phyloP scores from a whole-genome alignment of 2,329 filamentous ascomycete species.

The Seiridium cupressi region DNA sequence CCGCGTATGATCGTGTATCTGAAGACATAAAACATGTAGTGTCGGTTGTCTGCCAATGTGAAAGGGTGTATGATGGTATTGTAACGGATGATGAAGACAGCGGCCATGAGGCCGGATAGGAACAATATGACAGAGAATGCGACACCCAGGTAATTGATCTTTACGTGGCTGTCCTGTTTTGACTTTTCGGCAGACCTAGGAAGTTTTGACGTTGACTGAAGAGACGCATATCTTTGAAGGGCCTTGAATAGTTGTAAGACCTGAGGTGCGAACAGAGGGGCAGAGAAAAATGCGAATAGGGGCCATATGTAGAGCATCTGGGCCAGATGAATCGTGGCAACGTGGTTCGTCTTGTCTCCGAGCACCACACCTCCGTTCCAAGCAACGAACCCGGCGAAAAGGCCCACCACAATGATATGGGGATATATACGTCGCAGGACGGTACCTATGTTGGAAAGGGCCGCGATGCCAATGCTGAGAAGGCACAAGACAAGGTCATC shows the following conservation, averaged over 20 bases:
- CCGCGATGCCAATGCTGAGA: conserved; percentile 63
- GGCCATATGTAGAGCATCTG: conserved; percentile 97
- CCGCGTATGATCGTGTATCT: conserved; percentile 73
- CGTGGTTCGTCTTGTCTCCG: conserved; percentile 91
- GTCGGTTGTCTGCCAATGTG: conserved; percentile 91
- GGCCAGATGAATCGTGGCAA: conserved; percentile 81
- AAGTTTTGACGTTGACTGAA: not conserved
- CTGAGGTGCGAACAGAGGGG: conserved; percentile 66
- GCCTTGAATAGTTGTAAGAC: conserved; percentile 33
- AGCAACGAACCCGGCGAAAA: conserved; percentile 57
- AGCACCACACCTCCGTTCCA: conserved; percentile 94
- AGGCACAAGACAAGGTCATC: conserved; percentile 55
- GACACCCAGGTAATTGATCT: conserved; percentile 23
- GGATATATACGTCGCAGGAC: conserved; percentile 53
- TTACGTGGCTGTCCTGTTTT: conserved; percentile 7
- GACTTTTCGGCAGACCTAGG: not conserved
- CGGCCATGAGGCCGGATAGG: conserved; percentile 31
- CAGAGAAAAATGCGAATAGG: conserved; percentile 85
- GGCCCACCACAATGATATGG: conserved; percentile 57
- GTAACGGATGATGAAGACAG: conserved; percentile 58
- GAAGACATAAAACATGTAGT: conserved; percentile 98
- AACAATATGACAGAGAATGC: conserved; percentile 36
- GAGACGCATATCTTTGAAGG: not conserved
- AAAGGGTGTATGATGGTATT: conserved; percentile 97
- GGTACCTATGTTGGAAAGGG: conserved; percentile 44